These are phyloP conservation scores for Schizosaccharomyces versatilis DNA, from an alignment of 1,139 yeast species.

Conservation along the genomic window DNA sequence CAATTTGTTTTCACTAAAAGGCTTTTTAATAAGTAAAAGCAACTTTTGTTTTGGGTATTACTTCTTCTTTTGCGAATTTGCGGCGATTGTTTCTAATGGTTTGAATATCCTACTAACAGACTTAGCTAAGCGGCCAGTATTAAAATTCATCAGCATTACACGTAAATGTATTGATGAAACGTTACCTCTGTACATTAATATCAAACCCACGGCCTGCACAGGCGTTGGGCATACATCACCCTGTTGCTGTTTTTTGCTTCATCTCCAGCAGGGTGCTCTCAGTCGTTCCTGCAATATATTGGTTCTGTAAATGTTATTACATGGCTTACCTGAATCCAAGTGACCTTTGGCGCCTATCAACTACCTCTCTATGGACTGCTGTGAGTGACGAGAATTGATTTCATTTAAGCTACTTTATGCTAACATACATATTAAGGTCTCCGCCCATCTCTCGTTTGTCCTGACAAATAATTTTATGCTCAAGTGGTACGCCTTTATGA, in stretches of 20 bases:
- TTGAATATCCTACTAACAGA: too few species aligned
- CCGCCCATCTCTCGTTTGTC: neutral
- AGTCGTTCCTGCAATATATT: neutral
- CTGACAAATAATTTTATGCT: neutral
- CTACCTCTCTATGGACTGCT: neutral
- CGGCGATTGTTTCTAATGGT: too few species aligned
- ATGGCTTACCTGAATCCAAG: neutral
- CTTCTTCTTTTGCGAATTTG: too few species aligned
- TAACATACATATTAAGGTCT: neutral
- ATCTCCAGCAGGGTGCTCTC: neutral
- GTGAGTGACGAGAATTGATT: neutral
- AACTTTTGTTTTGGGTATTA: too few species aligned
- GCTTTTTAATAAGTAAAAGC: too few species aligned
- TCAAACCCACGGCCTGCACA: conserved; percentile 1
- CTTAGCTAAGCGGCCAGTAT: too few species aligned
- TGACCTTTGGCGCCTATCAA: neutral
- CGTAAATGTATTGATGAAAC: neutral
- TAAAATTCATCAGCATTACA: too few species aligned
- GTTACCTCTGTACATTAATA: neutral
- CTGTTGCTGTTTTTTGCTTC: conserved; percentile 1
- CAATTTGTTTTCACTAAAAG: too few species aligned
- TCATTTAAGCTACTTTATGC: neutral
- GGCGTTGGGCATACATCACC: neutral
- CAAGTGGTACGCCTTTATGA: neutral
- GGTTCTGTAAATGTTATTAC: neutral